Conservation (phyloP, 164 flowering plant species). For the Piper betle region DNA sequence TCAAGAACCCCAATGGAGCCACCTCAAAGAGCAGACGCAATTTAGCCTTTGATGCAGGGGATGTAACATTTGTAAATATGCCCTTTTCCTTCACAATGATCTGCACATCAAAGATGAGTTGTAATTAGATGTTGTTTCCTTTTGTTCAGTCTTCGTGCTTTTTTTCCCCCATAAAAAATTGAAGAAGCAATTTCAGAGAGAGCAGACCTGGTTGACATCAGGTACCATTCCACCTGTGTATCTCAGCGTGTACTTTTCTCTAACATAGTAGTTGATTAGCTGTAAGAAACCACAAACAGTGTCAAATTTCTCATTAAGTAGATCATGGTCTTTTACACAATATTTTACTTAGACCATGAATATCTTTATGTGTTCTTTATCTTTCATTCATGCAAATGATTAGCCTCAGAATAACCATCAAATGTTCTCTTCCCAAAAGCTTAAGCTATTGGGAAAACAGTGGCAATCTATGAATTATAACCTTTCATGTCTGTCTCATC, state of each 20-base stretch:
- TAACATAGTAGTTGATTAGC: conserved; percentile 77
- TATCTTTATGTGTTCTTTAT: too few species aligned
- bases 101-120: conserved; percentile 21
- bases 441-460: too few species aligned
- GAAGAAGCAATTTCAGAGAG: background rate
- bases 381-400: too few species aligned
- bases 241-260: conserved; percentile 85
- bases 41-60: conserved; percentile 87
- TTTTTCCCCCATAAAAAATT: background rate
- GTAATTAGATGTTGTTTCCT: background rate
- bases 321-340: too few species aligned
- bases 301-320: too few species aligned
- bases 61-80: conserved; percentile 80
- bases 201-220: conserved; percentile 82
- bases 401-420: too few species aligned
- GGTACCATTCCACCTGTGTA: conserved; percentile 99
- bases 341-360: too few species aligned
- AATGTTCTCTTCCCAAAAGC: too few species aligned
- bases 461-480: too few species aligned
- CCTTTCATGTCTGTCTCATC: too few species aligned
- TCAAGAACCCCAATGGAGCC: conserved; percentile 78
- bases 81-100: conserved; percentile 98
- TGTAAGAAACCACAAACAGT: conserved; percentile 14
- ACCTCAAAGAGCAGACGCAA: conserved; percentile 91
- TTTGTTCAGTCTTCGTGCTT: background rate